Percentiles rank a stretch among this genome's conserved stretches.
Evolutionary conservation across 176 grass and related monocot genomes (phyloP).

Genomic region (Puccinellia tenuiflora): DNA sequence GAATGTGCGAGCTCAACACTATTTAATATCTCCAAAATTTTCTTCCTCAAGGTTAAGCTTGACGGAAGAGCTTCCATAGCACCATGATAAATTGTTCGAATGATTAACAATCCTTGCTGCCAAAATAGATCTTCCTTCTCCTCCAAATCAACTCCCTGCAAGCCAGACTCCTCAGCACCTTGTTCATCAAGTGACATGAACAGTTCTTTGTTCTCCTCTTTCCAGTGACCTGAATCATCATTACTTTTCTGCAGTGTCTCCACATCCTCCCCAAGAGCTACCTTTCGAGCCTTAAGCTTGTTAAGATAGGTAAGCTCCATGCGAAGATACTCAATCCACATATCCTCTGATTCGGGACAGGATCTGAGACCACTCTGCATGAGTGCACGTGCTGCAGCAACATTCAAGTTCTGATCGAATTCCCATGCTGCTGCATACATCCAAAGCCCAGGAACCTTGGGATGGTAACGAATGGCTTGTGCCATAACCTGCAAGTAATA

Average conservation of each 20-base stretch:
- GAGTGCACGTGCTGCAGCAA: conserved; percentile 72
- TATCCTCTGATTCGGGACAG: conserved; percentile 79
- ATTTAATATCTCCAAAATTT: conserved; percentile 74
- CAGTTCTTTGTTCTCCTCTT: conserved; percentile 83
- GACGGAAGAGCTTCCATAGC: conserved; percentile 63
- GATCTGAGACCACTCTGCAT: conserved; percentile 91
- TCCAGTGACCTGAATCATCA: conserved; percentile 44
- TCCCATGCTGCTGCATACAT: conserved; percentile 95
- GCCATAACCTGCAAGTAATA: conserved; percentile 25
- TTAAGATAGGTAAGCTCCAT: conserved; percentile 99
- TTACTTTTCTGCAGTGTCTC: conserved; percentile 39
- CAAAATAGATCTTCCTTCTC: conserved; percentile 72
- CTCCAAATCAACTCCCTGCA: conserved; percentile 23
- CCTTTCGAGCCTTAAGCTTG: conserved; percentile 84
- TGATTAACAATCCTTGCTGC: conserved; percentile 82
- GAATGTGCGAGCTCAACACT: conserved; percentile 66
- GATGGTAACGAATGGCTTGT: conserved; percentile 80
- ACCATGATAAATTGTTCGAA: conserved; percentile 73
- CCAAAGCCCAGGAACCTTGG: conserved; percentile 77
- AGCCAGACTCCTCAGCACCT: conserved; percentile 16
- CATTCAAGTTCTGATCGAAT: conserved; percentile 97
- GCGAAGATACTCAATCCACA: conserved; percentile 92
- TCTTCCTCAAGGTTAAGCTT: conserved; percentile 67
- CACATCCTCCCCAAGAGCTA: conserved; percentile 74
- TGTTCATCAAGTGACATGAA: conserved; percentile 73